Evolutionary conservation across 768 basidiomycete species (phyloP), one percentile per base, ranked within the genome.

Genomic region (Pleurotus ostreatus): DNA sequence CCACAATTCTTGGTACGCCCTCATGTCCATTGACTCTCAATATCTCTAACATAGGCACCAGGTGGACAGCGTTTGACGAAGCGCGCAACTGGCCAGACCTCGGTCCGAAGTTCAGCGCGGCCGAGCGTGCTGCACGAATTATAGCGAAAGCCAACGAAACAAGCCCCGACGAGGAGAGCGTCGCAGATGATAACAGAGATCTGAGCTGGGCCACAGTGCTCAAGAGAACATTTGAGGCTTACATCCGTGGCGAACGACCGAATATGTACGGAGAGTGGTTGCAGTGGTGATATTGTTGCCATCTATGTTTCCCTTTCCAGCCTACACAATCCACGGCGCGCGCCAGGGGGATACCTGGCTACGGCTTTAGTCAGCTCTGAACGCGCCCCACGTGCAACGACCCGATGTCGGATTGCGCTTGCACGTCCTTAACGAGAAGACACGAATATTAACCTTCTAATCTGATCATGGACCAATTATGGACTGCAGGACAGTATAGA

Each of bases 1-100:
- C 73, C 95, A 98, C 68, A 95, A 94, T 68, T 91, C 83, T 71
- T 94, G 93, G 93, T 90, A 55, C 54, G 83, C 67, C 5, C 2
- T 46, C 54, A 5, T 18, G 20, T 54, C 40, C 51, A 23, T 30
- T 25, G 5, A 46, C 45, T 39, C 39, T 41, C 34, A 49, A 49
- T 30, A 37, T 39, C 58, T 58, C 34, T 52, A 61, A 30, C 23
- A 23, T 49, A 22, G 22, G 15, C 16, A 16, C 39, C 61, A 95
- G 94, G 94, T 97, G 96, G 96, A 86, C 89, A 60, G 91, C 95
- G 4, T 97, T 98, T 63, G 96, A 99, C 70, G 81, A 90, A 0
- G 71, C 83, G 6, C 86, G 95, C n/a, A 95, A 98, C 68, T 98
- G 86, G 85, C 96, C 96, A 2, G 96, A 98, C 66, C 81, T 98